Evolutionary conservation across 2,329 filamentous ascomycete species (phyloP).

Genomic region (Hymenoscyphus scutula): DNA sequence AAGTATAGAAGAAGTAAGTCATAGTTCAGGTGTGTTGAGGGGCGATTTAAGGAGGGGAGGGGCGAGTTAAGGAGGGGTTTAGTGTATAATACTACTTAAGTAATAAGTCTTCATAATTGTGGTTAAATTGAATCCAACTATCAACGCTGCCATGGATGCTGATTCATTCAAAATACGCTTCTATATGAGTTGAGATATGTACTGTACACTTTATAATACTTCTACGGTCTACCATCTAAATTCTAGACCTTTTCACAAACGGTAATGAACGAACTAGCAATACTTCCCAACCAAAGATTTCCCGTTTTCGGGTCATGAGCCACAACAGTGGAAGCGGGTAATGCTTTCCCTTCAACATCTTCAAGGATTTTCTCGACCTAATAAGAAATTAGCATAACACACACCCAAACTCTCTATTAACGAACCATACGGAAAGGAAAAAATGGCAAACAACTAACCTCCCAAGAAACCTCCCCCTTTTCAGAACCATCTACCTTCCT

Average conservation of each 20-base stretch:
- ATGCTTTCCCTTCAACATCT: slow-evolving; percentile 31
- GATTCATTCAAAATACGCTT: too few relatives aligned
- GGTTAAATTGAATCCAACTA: too few relatives aligned
- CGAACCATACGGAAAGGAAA: background rate
- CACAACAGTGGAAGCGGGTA: slow-evolving; percentile 25
- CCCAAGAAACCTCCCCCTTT: slow-evolving; percentile 14
- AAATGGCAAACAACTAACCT: slow-evolving; percentile 5
- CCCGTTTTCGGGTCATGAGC: slow-evolving; percentile 33
- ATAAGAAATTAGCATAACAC: background rate
- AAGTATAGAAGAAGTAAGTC: too few relatives aligned
- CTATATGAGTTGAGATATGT: background rate
- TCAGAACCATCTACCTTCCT: slow-evolving; percentile 6
- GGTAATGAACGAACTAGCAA: slow-evolving; percentile 20
- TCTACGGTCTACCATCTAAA: background rate
- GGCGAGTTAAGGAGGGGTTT: too few relatives aligned
- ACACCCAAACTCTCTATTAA: background rate
- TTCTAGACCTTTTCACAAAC: slow-evolving; percentile 18
- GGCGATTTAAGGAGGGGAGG: too few relatives aligned
- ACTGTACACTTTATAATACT: background rate
- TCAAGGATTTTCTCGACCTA: slow-evolving; percentile 34
- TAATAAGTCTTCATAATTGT: too few relatives aligned
- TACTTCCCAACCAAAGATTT: slow-evolving; percentile 30
- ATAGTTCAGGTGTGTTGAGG: too few relatives aligned
- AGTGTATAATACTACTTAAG: too few relatives aligned
- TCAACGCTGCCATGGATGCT: too few relatives aligned